Evolutionary conservation across 768 basidiomycete species (phyloP).

Genomic region (Boletus sensibilis): DNA sequence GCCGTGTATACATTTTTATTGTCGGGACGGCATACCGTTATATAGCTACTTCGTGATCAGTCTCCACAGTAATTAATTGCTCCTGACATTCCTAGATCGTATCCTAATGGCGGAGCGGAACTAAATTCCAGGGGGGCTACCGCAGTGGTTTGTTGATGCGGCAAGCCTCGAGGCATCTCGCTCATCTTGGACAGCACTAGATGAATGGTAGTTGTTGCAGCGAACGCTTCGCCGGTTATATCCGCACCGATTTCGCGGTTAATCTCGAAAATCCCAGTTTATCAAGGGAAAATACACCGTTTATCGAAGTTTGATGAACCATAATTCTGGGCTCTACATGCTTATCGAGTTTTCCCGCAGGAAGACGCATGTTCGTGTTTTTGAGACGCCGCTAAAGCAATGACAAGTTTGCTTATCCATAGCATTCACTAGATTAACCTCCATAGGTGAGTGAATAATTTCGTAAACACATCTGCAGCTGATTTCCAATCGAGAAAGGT

Average conservation of each 20-base stretch:
- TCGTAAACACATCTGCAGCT: constrained; percentile 19
- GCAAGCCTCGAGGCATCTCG: constrained; percentile 4
- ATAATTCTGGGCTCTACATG: constrained; percentile 4
- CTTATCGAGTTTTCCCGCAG: constrained; percentile 17
- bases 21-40: constrained; percentile 25
- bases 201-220: constrained; percentile 1
- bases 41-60: constrained; percentile 5
- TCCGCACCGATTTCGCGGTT: constrained; percentile 19
- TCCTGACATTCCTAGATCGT: constrained; percentile 2
- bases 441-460: constrained; percentile 11
- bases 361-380: constrained; percentile 20
- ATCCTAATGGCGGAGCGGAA: constrained; percentile 13
- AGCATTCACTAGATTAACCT: constrained; percentile 15
- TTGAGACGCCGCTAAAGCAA: constrained; percentile 11
- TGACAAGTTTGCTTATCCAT: constrained; percentile 7
- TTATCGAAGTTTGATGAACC: constrained; percentile 28
- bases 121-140: constrained; percentile 2
- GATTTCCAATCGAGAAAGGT: constrained; percentile 28
- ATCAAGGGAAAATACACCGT: constrained; percentile 14
- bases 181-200: neutral
- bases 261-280: constrained; percentile 25
- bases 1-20: constrained; percentile 15
- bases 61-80: constrained; percentile 5
- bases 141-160: constrained; percentile 2
- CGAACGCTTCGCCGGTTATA: constrained; percentile 5